phyloP scores from a whole-genome alignment of 2,329 filamentous ascomycete genomes.

The Talaromyces sp. region DNA sequence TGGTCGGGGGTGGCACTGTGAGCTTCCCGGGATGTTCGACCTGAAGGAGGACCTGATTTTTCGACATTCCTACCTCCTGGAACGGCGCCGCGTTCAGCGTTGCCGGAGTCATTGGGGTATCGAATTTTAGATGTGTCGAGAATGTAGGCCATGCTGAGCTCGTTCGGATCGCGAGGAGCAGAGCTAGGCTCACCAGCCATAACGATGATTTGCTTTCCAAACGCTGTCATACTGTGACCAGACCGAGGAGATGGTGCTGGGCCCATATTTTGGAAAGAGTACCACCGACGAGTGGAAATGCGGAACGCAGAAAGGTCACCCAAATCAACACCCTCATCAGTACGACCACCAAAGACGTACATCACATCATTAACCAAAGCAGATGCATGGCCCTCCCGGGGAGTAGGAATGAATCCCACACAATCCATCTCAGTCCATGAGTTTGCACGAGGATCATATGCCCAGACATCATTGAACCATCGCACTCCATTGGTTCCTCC shows the following conservation, averaged over 20 bases:
- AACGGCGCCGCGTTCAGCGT: constrained; percentile 44
- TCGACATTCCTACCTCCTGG: constrained; percentile 48
- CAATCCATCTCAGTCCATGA: constrained; percentile 88
- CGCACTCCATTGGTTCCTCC: constrained; percentile 92
- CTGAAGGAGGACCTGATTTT: constrained; percentile 43
- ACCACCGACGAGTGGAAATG: constrained; percentile 86
- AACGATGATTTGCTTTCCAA: constrained; percentile 89
- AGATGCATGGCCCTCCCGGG: constrained; percentile 91
- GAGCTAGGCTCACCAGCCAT: constrained; percentile 94
- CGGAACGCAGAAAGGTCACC: constrained; percentile 88
- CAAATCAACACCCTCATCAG: constrained; percentile 87
- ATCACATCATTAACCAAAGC: constrained; percentile 95
- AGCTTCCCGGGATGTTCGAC: constrained; percentile 48
- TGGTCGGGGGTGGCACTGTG: constrained; percentile 41
- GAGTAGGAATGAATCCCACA: constrained; percentile 93
- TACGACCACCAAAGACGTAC: constrained; percentile 97
- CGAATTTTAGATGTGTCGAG: constrained; percentile 95
- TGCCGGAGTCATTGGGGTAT: constrained; percentile 76
- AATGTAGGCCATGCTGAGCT: constrained; percentile 86
- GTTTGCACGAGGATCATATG: constrained; percentile 82
- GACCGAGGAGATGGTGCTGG: constrained; percentile 91
- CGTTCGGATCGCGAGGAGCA: constrained; percentile 74
- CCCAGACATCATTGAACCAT: constrained; percentile 99
- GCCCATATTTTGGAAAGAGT: constrained; percentile 99
- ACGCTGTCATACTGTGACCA: constrained; percentile 96